These are phyloP conservation scores for Coemansia biformis DNA, from an alignment of 192 early-diverging fungal species.

Conservation along the genomic window DNA sequence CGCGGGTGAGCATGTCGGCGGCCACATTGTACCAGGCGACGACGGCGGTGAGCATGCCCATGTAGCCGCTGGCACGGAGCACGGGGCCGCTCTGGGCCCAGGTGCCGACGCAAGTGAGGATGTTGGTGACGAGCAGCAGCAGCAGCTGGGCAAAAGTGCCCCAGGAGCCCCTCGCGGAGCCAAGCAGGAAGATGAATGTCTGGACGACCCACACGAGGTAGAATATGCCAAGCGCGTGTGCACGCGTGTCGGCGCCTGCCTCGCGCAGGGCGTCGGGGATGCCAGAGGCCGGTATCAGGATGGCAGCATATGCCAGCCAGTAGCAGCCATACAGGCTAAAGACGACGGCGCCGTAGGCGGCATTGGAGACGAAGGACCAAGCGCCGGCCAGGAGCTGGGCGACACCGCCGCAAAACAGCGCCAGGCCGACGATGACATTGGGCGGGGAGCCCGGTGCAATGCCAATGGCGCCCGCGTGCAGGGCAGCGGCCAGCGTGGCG, in stretches of 20 bases:
- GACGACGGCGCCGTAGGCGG: slow-evolving; percentile 29
- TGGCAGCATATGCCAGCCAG: slow-evolving; percentile 54
- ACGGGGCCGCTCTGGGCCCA: slow-evolving; percentile 40
- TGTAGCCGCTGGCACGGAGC: slow-evolving; percentile 38
- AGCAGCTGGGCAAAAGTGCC: slow-evolving; percentile 43
- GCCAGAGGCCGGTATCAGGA: slow-evolving; percentile 51
- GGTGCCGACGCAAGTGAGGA: slow-evolving; percentile 43
- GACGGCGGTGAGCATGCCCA: slow-evolving; percentile 46
- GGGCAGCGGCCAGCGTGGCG: slow-evolving; percentile 25
- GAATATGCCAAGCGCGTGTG: slow-evolving; percentile 48
- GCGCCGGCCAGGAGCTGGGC: slow-evolving; percentile 32
- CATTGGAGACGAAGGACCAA: slow-evolving; percentile 37
- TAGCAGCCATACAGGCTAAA: slow-evolving; percentile 50
- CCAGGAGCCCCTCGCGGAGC: slow-evolving; percentile 47
- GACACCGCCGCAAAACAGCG: slow-evolving; percentile 39
- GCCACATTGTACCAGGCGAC: slow-evolving; percentile 55
- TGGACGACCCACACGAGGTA: slow-evolving; percentile 52
- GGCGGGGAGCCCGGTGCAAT: slow-evolving; percentile 27
- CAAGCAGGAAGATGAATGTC: slow-evolving; percentile 52
- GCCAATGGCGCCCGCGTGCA: slow-evolving; percentile 36
- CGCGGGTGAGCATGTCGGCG: slow-evolving; percentile 49
- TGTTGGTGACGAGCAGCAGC: slow-evolving; percentile 45
- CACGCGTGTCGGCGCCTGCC: slow-evolving; percentile 33
- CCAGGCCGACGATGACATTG: slow-evolving; percentile 32
- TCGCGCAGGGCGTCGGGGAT: slow-evolving; percentile 35